phyloP scores from a whole-genome alignment of 306 rosid genomes.

The Glycine tomentella region DNA sequence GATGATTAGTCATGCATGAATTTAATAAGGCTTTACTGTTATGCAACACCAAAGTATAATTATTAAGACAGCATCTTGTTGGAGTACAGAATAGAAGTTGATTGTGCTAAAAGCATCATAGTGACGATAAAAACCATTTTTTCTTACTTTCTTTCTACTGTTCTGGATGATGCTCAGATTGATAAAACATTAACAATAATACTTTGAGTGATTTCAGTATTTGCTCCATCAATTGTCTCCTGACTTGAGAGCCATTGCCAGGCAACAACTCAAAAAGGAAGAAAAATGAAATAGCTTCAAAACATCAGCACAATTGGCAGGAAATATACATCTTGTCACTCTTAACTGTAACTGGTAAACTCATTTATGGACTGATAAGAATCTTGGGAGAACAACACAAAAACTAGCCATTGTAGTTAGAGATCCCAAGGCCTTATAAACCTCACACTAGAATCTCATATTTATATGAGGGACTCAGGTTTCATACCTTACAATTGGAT shows the following conservation, averaged over 20 bases:
- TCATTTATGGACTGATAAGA: too few relatives aligned
- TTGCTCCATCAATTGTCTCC: constrained; percentile 32
- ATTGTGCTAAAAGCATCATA: constrained; percentile 31
- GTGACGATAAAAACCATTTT: constrained; percentile 11
- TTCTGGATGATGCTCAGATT: constrained; percentile 31
- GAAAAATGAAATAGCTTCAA: too few relatives aligned
- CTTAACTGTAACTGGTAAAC: too few relatives aligned
- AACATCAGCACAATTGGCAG: too few relatives aligned
- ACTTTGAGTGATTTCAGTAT: not conserved
- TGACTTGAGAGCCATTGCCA: not conserved
- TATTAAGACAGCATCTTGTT: not conserved
- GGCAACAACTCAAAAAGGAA: too few relatives aligned
- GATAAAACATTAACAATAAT: constrained; percentile 21
- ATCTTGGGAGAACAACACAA: too few relatives aligned
- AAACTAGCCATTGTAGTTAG: too few relatives aligned
- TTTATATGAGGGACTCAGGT: too few relatives aligned
- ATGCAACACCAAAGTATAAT: constrained; percentile 8
- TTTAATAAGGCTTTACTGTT: constrained; percentile 22
- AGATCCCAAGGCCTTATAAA: too few relatives aligned
- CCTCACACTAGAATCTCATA: too few relatives aligned
- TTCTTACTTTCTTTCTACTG: not conserved
- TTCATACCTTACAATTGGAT: too few relatives aligned
- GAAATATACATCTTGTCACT: too few relatives aligned
- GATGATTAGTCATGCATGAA: constrained; percentile 14
- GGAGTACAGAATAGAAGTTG: constrained; percentile 32